Conservation (phyloP, 176 grass and related monocot species). For the Bothriochloa decipiens region DNA sequence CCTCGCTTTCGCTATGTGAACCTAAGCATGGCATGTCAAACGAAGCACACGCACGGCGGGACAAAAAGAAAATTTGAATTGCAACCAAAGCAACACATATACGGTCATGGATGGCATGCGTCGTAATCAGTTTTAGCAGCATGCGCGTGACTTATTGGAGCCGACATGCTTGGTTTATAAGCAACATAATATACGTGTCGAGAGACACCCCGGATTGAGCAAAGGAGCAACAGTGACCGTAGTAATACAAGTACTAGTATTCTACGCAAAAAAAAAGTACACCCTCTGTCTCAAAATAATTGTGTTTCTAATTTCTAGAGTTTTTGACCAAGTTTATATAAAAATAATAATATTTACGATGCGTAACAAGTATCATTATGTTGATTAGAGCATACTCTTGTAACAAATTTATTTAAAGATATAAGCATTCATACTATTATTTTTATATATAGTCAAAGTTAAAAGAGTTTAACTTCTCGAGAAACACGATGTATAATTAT, state of each 20-base stretch:
- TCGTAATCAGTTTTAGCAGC: conserved; percentile 18
- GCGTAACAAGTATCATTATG: no score
- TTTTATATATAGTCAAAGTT: no score
- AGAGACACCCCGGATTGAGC: background rate
- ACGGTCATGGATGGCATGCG: background rate
- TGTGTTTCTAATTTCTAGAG: no score
- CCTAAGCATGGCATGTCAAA: conserved; percentile 30
- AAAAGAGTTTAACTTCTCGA: no score
- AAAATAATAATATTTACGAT: no score
- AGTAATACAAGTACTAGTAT: background rate
- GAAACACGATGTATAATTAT: no score
- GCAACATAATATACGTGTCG: background rate
- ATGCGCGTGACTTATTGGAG: background rate
- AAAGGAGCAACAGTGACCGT: background rate
- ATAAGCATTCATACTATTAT: no score
- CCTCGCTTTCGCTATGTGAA: conserved; percentile 49
- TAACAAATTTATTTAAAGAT: no score
- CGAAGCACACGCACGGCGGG: conserved; percentile 40
- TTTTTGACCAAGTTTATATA: no score
- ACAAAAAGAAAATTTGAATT: background rate
- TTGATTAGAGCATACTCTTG: no score
- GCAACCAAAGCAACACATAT: background rate
- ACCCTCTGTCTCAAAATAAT: background rate
- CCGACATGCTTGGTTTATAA: conserved; percentile 23
- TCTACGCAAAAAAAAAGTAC: background rate